Evolutionary conservation across 441 rosid species (phyloP).

Genomic region (Populus tomentosa): DNA sequence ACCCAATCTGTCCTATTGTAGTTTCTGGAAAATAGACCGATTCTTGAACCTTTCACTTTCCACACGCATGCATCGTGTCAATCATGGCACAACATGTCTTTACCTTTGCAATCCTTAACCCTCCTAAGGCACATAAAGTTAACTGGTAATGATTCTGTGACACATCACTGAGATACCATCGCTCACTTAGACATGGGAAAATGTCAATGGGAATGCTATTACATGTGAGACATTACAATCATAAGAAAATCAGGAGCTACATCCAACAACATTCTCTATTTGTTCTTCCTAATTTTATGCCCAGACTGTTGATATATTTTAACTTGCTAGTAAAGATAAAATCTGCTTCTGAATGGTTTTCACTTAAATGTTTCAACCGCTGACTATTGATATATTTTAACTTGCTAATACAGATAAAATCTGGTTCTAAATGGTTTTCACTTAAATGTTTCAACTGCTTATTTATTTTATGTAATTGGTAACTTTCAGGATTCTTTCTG

Average conservation of each 20-base stretch:
- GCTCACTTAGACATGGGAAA: not conserved
- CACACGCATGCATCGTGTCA: not conserved
- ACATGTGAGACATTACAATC: not conserved
- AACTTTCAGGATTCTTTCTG: too few species aligned
- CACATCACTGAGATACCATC: not conserved
- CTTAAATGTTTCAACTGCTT: too few species aligned
- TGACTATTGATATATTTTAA: not conserved
- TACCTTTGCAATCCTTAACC: not conserved
- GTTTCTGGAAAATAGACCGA: not conserved
- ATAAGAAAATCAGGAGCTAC: not conserved
- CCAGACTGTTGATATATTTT: conserved; percentile 8
- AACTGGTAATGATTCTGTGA: not conserved
- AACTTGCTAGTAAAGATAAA: not conserved
- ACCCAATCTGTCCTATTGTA: not conserved
- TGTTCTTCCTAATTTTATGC: not conserved
- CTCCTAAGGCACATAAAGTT: not conserved
- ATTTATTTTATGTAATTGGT: too few species aligned
- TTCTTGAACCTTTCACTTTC: not conserved
- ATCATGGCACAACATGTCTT: not conserved
- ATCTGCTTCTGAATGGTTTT: not conserved
- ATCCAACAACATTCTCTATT: not conserved
- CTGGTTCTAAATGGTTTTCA: too few species aligned
- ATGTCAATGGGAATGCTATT: not conserved
- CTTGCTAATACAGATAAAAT: too few species aligned
- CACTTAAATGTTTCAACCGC: not conserved